Base-by-base conservation (phyloP, 495 filamentous ascomycete species). In the Xylaria longipes region DNA sequence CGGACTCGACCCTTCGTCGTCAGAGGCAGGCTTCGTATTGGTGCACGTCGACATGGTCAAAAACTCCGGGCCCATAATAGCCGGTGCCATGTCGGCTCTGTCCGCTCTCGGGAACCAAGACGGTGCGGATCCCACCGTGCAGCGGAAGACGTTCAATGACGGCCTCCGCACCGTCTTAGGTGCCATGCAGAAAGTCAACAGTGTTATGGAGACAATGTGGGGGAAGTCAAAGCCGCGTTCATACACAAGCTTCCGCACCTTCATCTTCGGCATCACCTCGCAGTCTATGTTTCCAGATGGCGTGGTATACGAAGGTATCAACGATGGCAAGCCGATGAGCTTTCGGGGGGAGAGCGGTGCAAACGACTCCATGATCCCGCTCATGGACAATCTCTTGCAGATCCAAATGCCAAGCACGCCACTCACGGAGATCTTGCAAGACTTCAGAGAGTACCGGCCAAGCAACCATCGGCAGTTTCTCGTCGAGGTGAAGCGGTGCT, bases 281-380 rank as follows among this genome's bases (percentile, higher is more conserved):
- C 94, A 97, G 79, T 89, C 87, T 57, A 97, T 97, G 94, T 97
- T 97, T 79, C 94, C 94, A 3, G 84, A 92, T 61, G 94, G 94
- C 2, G 94, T 97, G 3, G 79, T 96, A 67, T 97, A 97, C 80
- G 91, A 95, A 77, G 93, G 93, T 27, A 85, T 94, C 41, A 90
- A 90, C 60, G 89, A 92, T 39, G 78, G 71, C 46, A 87, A 91
- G 70, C 91, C 90, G 0, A 78, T 93, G 66, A 87, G 82, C 68
- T 97, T 96, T 84, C 90, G 94, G 7, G 94, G 94, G 60, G 94
- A 97, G 79, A 92, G 90, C 41, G 94, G 94, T 11, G 94, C 94
- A 68, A 97, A 97, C 78, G 94, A 97, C 81, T 91, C 89, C 81
- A 79, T 92, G 90, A 91, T 97, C 70, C 94, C 94, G 17, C 87